phyloP scores from a whole-genome alignment of 148 eudicot genomes.

The Silene uniflora region DNA sequence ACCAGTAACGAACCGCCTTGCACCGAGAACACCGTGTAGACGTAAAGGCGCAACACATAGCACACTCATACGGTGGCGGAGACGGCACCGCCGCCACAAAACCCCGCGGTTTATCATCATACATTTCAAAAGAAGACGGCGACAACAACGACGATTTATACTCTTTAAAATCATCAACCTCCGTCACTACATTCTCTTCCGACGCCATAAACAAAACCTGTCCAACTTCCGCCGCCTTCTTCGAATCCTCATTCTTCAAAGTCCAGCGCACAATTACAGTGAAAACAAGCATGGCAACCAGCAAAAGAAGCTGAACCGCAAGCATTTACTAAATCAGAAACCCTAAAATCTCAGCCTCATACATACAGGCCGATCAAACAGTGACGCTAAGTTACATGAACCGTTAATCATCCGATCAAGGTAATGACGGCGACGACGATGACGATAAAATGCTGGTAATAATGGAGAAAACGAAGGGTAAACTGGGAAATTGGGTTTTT shows the following conservation, averaged over 20 bases:
- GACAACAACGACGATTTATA: neutral
- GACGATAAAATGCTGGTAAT: conserved; percentile 19
- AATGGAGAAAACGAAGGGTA: conserved; percentile 18
- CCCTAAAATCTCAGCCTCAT: conserved; percentile 17
- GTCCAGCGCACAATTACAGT: conserved; percentile 32
- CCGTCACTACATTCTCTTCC: neutral
- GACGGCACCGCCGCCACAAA: neutral
- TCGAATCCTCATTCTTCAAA: conserved; percentile 23
- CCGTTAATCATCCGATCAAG: conserved; percentile 8
- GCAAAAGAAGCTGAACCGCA: conserved; percentile 22
- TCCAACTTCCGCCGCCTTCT: neutral
- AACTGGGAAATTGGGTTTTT: conserved; percentile 22
- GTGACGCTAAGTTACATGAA: neutral
- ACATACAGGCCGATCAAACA: conserved; percentile 15
- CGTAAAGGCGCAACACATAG: conserved; percentile 21
- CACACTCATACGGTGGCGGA: conserved; percentile 24
- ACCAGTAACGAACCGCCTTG: conserved; percentile 38
- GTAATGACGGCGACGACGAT: conserved; percentile 26
- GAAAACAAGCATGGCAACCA: conserved; percentile 24
- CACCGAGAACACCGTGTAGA: conserved; percentile 31
- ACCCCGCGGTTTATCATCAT: neutral
- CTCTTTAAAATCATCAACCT: conserved; percentile 10
- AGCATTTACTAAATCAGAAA: conserved; percentile 29
- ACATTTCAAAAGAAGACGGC: neutral
- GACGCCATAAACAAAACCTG: neutral